A percentile compares a stretch with the other conserved stretches of the same genome.
These are phyloP conservation scores for Trichopus zeylanicus DNA, from an alignment of 116 monocot species.

Conservation along the genomic window DNA sequence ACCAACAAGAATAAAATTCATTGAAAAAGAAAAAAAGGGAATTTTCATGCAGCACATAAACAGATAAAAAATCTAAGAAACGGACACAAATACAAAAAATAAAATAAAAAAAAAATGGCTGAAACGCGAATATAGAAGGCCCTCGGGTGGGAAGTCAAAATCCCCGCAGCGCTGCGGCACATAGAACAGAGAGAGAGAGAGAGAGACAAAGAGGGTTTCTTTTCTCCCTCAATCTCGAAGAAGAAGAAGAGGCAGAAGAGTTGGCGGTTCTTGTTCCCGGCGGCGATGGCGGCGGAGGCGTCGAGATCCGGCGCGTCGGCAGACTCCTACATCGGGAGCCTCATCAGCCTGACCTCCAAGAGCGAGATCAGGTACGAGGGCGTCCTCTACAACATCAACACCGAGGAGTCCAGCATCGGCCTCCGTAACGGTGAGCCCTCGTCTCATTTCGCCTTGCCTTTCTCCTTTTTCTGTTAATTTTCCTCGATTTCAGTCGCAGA, in stretches of 20 bases:
- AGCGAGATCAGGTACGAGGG: constrained; percentile 84
- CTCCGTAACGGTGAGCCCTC: constrained; percentile 40
- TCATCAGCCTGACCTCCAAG: constrained; percentile 76
- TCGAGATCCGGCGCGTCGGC: constrained; percentile 28
- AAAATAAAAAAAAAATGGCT: too few species aligned
- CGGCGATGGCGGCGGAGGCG: constrained; percentile 30
- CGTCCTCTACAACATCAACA: constrained; percentile 66
- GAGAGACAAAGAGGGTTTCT: too few species aligned
- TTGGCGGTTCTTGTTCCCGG: background rate
- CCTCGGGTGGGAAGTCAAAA: too few species aligned
- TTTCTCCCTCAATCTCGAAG: background rate
- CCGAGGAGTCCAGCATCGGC: constrained; percentile 67
- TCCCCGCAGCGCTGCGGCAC: too few species aligned
- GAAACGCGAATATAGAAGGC: too few species aligned
- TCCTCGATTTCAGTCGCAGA: too few species aligned
- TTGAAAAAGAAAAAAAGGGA: too few species aligned
- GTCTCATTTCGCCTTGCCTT: background rate
- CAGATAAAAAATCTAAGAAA: too few species aligned
- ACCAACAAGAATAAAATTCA: too few species aligned
- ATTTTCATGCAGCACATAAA: too few species aligned
- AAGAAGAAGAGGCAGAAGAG: background rate
- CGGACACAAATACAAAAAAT: too few species aligned
- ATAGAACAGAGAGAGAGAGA: too few species aligned
- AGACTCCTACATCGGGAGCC: constrained; percentile 66
- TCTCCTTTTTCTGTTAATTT: background rate